Base-by-base conservation (phyloP, 164 flowering plant genomes). In the Dillenia suffruticosa region DNA sequence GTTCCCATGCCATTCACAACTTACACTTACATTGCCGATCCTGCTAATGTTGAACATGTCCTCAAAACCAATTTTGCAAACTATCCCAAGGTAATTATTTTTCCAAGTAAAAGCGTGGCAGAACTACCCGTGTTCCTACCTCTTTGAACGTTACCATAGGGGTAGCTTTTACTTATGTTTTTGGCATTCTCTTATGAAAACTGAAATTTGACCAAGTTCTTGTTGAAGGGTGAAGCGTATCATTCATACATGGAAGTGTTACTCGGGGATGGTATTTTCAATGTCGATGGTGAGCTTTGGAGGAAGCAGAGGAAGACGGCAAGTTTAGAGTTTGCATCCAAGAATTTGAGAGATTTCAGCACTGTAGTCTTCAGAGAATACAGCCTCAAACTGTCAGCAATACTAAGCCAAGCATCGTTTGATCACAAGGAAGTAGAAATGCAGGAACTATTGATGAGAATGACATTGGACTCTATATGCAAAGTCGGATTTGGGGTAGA, bases 401-500 rank as follows among this genome's bases (percentile, higher is more conserved):
- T 93, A 59, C 74, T 90, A 16, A 72, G 76, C 58, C 79, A 73
- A 60, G 83, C 87, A 57, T 85, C 84, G 46, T 47, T 58, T 26
- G 46, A 62, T 5, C 66, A 77, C 61, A 74, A 79, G 74, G 63
- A 79, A 72, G 72, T 92, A 44, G 94, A 90, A 68, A 84, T 93
- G 88, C 98, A 93, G 97, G 97, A 90, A 55, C 60, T 94, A 68
- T 66, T 94, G 70, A 87, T 90, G 98, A 84, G 98, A 72, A 84
- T 91, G 97, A 91, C 98, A 48, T 71, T 94, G 67, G 97, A 91
- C 76, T 94, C 98, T 49, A 91, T 89, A 53, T 91, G 96, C 58
- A 91, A 91, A 71, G 97, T 94, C 61, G 98, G 98, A 17, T 93
- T 90, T 84, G 98, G 97, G 7, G 96, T 85, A 14, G 95, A 90